Conservation (phyloP, 2,329 filamentous ascomycete species). For the Epichloe festucae region DNA sequence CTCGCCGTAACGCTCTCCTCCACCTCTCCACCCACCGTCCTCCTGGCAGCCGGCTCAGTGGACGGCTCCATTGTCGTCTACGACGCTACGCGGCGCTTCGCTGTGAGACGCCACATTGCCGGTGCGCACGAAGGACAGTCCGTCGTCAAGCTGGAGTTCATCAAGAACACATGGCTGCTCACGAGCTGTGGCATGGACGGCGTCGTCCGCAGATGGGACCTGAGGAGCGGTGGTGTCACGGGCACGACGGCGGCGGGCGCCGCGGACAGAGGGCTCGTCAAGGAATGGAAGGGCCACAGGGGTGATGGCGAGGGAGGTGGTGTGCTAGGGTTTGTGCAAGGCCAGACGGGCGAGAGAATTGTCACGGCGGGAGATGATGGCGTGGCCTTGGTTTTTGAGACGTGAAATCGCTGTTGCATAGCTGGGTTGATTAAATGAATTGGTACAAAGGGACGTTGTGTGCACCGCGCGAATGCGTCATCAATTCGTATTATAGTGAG, state of each 20-base stretch:
- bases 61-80: conserved; percentile 74
- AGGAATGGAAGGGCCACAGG: conserved; percentile 84
- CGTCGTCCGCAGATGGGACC: conserved; percentile 79
- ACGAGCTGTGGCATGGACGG: conserved; percentile 90
- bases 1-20: conserved; percentile 41
- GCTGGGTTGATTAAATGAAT: neutral
- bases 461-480: too few species aligned
- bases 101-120: conserved; percentile 68
- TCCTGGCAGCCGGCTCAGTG: conserved; percentile 54
- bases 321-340: conserved; percentile 82
- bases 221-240: conserved; percentile 32
- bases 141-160: conserved; percentile 87
- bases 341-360: conserved; percentile 56
- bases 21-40: conserved; percentile 33
- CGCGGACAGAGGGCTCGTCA: conserved; percentile 53
- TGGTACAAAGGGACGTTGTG: too few species aligned
- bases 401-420: conserved; percentile 17
- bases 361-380: conserved; percentile 87
- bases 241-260: conserved; percentile 17
- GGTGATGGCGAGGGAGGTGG: conserved; percentile 78
- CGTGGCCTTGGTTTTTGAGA: conserved; percentile 54
- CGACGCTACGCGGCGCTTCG: conserved; percentile 75
- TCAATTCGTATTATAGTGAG: too few species aligned
- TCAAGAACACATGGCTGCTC: conserved; percentile 54
- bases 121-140: conserved; percentile 79